Conservation (phyloP, 306 rosid genomes). For the Castanea mollissima region DNA sequence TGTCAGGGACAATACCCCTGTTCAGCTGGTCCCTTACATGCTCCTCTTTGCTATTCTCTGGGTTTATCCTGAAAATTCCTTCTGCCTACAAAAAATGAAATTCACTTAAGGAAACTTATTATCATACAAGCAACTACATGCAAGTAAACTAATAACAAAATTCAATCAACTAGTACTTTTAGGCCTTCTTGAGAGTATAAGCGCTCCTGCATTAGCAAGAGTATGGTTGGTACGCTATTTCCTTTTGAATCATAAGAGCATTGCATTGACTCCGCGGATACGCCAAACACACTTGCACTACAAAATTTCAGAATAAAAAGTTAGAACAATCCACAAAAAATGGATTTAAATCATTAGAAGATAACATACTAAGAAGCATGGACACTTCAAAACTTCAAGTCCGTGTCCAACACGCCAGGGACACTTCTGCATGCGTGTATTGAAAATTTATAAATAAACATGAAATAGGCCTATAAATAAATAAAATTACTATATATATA, state of each 20-base stretch:
- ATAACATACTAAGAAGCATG: not conserved
- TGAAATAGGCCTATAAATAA: too few relatives aligned
- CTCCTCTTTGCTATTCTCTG: slow-evolving; percentile 84
- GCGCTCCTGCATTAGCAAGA: slow-evolving; percentile 92
- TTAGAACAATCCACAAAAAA: slow-evolving; percentile 27
- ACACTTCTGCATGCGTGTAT: too few relatives aligned
- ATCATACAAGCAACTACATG: not conserved
- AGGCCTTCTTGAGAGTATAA: slow-evolving; percentile 81
- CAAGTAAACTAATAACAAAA: not conserved
- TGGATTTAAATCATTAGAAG: not conserved
- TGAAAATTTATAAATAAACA: too few relatives aligned
- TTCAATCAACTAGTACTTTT: slow-evolving; percentile 43
- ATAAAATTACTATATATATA: too few relatives aligned
- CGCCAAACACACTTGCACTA: slow-evolving; percentile 91
- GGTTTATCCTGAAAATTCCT: slow-evolving; percentile 90
- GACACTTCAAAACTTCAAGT: too few relatives aligned
- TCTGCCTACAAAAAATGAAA: slow-evolving; percentile 60
- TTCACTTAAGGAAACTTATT: not conserved
- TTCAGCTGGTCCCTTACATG: slow-evolving; percentile 81
- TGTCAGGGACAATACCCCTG: slow-evolving; percentile 74
- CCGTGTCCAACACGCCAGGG: too few relatives aligned
- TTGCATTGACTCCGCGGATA: slow-evolving; percentile 97
- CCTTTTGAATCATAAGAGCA: slow-evolving; percentile 80
- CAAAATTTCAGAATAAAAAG: slow-evolving; percentile 20
- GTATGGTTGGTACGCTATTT: slow-evolving; percentile 87